These are phyloP conservation scores for Colletotrichum filicis DNA, from an alignment of 2,329 filamentous ascomycete species.

Conservation along the genomic window DNA sequence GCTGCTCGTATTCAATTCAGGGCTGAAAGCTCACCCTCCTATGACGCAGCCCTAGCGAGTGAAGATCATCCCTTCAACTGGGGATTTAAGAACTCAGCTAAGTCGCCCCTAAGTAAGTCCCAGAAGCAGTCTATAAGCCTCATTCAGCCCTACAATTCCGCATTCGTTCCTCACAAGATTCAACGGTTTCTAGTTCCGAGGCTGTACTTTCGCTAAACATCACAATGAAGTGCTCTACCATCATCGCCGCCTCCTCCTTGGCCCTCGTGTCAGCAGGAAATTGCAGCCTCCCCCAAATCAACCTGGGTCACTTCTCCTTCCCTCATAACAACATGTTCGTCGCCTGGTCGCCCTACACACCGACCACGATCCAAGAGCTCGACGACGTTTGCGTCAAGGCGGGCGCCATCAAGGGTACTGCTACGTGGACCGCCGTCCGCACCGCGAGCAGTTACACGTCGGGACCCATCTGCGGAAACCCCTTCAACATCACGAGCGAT, in stretches of 20 bases:
- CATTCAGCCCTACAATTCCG: background rate
- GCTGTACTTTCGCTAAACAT: background rate
- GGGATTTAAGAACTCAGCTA: background rate
- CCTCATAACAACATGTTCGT: slow-evolving; percentile 19
- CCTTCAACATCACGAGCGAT: slow-evolving; percentile 27
- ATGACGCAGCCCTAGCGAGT: background rate
- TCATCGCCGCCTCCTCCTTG: background rate
- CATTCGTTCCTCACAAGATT: background rate
- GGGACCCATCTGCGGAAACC: slow-evolving; percentile 26
- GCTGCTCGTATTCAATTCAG: background rate
- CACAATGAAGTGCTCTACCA: background rate
- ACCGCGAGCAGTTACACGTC: slow-evolving; percentile 19
- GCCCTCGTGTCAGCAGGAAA: background rate
- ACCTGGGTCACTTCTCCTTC: slow-evolving; percentile 14
- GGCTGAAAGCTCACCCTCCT: background rate
- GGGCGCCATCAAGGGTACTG: slow-evolving; percentile 23
- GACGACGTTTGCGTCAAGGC: slow-evolving; percentile 1
- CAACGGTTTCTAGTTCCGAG: background rate
- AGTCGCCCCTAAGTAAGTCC: background rate
- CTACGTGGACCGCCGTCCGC: slow-evolving; percentile 23
- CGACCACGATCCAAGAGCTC: slow-evolving; percentile 18
- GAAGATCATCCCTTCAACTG: background rate
- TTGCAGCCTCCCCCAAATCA: background rate
- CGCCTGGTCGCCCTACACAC: slow-evolving; percentile 22
- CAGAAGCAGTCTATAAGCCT: background rate